Evolutionary conservation across 225 moss, liverwort and hornwort genomes (phyloP), one percentile per base, ranked within the genome.

Genomic region (Rhytidiadelphus loreus): DNA sequence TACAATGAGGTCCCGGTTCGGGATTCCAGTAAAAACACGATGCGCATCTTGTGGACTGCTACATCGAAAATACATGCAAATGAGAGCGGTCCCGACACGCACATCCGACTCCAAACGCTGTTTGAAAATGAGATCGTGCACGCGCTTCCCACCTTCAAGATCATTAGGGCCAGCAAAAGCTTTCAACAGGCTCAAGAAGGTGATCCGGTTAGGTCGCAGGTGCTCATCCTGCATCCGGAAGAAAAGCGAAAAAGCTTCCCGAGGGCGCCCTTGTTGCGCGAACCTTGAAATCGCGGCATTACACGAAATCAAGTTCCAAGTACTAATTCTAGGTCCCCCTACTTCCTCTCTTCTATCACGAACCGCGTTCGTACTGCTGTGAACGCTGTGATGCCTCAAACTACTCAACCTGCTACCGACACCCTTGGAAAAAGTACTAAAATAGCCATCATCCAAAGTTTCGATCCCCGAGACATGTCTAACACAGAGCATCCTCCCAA

Each of bases 191-290:
- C 92, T 94, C 85, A 94, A 80, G 82, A 91, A 94, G 10, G 93
- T 94, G 32, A 94, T 84, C 55, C 87, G 73, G 70, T 94, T 94
- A 43, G 94, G 92, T 60, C 82, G 89, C 84, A 94, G 35, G 52
- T 77, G 87, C 85, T 91, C 94, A 39, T 94, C 91, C 83, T 92
- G 92, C 94, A 94, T 94, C 75, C 88, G 89, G 59, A 94, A 92
- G 37, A 92, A 91, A 65, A 90, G 87, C 25, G 88, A 84, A 58
- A 92, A 91, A 5, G 94, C 94, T 52, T 92, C 85, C 68, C 84
- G 82, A 1, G 74, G 82, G 33, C 92, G 91, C 41, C 94, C 91
- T 83, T 92, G 87, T n/a, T 90, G 91, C 82, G 91, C 92, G 9
- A 87, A 66, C 85, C 94, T 88, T 41, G 94, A 94, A 85, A 94